Evolutionary conservation across 2,329 filamentous ascomycete genomes (phyloP), one percentile per base, ranked within the genome.

Genomic region (Thelonectria rubi): DNA sequence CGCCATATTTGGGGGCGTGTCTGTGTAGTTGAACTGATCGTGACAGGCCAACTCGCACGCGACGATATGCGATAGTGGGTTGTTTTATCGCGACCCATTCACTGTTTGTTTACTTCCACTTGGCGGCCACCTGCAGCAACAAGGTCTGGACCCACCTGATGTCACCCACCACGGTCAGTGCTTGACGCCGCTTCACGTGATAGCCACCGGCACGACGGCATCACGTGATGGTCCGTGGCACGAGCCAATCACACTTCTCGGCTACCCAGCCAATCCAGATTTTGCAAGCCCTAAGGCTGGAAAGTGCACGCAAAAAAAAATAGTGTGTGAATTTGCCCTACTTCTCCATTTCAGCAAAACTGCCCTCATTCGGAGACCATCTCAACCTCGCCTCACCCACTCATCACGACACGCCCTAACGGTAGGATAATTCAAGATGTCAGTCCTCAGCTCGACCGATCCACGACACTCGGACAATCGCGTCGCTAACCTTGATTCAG

Each of bases 401-500:
- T 72, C 67, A 74, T 70, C 72, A 75, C 74, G 75, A 77, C 71
- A 76, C 74, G 76, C 73, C 76, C 69, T 74, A 72, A 73, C 73
- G 74, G 67, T 70, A 76, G 75, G 76, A 78, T 77, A 70, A 76
- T 76, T 78, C 76, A 79, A 79, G 72, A 79, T 79, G 77, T 79
- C 74, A 79, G 77, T 77, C 60, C 43, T 52, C 64, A 54, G 59
- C 42, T 42, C 53, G 50, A 59, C 50, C 57, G 57, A 63, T 49
- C 39, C 30, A 57, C 63, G 64, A 63, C 48, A 50, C 32, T 49
- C 52, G 60, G 62, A 64, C 60, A 65, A 66, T 60, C 63, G 58
- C 54, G 61, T 69, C 68, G 68, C 75, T 78, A 72, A 78, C 74
- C 67, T 71, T 73, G 66, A 64, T 88, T 81, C 83, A 97, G 97